A percentile compares a stretch with the other conserved stretches of the same genome.
Evolutionary conservation across 1,284 basidiomycete species (phyloP).

Genomic region (Sparassis latifolia): DNA sequence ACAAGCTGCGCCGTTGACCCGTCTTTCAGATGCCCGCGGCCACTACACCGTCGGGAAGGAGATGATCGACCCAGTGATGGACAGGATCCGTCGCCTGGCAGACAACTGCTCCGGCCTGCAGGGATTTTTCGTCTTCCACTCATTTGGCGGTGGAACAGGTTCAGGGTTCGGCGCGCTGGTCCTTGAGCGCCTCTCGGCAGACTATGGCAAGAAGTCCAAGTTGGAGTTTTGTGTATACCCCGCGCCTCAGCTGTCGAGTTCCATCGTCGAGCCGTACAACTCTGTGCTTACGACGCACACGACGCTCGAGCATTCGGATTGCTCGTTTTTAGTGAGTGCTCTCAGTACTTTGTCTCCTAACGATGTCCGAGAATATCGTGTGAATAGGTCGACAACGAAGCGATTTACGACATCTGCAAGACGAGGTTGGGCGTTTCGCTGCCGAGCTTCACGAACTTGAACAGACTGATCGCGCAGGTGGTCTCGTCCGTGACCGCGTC

Average conservation of each 20-base stretch:
- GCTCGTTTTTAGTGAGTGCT: conserved; percentile 84
- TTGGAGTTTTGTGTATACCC: conserved; percentile 99
- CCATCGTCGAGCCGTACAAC: conserved; percentile 99
- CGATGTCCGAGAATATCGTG: not conserved
- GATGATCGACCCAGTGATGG: conserved; percentile 88
- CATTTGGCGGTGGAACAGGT: conserved; percentile 98
- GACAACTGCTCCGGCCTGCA: conserved; percentile 98
- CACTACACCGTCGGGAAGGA: conserved; percentile 99
- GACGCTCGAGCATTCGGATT: conserved; percentile 98
- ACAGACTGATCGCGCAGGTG: conserved; percentile 95
- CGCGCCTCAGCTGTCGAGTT: conserved; percentile 89
- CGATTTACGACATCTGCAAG: conserved; percentile 99
- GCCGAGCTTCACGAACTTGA: conserved; percentile 93
- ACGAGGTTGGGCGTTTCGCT: conserved; percentile 83
- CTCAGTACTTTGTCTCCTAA: conserved; percentile 1
- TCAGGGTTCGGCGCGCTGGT: conserved; percentile 98
- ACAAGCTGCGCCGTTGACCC: conserved; percentile 4
- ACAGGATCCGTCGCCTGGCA: conserved; percentile 91
- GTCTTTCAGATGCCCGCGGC: conserved; percentile 82
- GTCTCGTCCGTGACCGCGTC: conserved; percentile 98
- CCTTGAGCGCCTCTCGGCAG: conserved; percentile 91
- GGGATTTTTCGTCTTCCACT: conserved; percentile 99
- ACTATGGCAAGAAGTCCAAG: conserved; percentile 99
- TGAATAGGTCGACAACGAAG: conserved; percentile 86
- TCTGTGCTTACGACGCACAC: conserved; percentile 98